phyloP scores from a whole-genome alignment of 2,329 filamentous ascomycete genomes.

The Torrubiella hemipterigena region DNA sequence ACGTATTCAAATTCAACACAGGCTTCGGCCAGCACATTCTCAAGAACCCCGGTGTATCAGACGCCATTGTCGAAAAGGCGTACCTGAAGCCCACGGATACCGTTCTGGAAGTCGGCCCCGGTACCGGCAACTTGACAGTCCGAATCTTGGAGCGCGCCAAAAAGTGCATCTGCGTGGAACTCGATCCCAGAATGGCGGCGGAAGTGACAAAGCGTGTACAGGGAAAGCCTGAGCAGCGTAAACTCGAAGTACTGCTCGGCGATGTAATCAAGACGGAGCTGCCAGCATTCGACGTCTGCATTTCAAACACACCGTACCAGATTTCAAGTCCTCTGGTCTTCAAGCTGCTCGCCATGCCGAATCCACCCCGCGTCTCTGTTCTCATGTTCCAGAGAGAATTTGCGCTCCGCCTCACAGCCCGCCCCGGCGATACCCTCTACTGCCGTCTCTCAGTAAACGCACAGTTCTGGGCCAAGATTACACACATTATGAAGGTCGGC shows the following conservation, averaged over 20 bases:
- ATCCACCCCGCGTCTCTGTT: conserved; percentile 70
- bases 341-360: conserved; percentile 70
- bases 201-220: conserved; percentile 92
- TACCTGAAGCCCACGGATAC: conserved; percentile 81
- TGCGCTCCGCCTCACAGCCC: conserved; percentile 77
- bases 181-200: conserved; percentile 93
- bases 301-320: conserved; percentile 57
- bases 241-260: conserved; percentile 77
- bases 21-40: conserved; percentile 80
- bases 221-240: conserved; percentile 71
- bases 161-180: conserved; percentile 71
- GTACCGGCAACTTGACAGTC: conserved; percentile 80
- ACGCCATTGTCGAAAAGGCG: conserved; percentile 61
- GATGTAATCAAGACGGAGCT: conserved; percentile 79
- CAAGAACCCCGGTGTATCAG: conserved; percentile 79
- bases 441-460: conserved; percentile 84
- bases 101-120: conserved; percentile 86
- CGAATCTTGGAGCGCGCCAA: conserved; percentile 81
- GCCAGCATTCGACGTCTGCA: conserved; percentile 69
- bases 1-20: conserved; percentile 96
- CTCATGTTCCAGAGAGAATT: conserved; percentile 98
- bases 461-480: conserved; percentile 66
- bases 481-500: conserved; percentile 82
- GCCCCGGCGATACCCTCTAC: conserved; percentile 80
- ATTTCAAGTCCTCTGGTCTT: conserved; percentile 90